Conservation (phyloP, 2,329 filamentous ascomycete genomes). For the Massarina eburnea region DNA sequence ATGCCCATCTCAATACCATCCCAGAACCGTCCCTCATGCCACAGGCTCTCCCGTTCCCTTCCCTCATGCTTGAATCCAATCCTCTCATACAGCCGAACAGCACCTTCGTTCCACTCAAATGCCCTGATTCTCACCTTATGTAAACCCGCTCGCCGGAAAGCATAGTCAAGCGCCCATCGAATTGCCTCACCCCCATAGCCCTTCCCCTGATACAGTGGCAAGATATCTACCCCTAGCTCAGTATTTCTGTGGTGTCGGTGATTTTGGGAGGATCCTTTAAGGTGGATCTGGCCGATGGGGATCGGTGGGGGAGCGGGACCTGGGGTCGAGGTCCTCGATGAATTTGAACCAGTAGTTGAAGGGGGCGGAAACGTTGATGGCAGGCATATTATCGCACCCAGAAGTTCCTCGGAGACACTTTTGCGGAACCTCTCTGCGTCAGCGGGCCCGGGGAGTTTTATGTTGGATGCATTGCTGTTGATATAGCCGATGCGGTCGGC, state of each 20-base stretch:
- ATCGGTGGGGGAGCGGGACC: not conserved
- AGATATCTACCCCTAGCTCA: slow-evolving; percentile 45
- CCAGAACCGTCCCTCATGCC: slow-evolving; percentile 47
- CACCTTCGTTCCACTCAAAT: slow-evolving; percentile 49
- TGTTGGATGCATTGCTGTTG: slow-evolving; percentile 28
- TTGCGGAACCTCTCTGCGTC: slow-evolving; percentile 21
- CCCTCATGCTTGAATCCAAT: slow-evolving; percentile 53
- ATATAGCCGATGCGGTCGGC: slow-evolving; percentile 25
- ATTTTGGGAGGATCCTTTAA: slow-evolving; percentile 1
- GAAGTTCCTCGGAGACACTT: slow-evolving; percentile 18
- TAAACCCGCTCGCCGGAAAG: slow-evolving; percentile 48
- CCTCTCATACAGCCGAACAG: slow-evolving; percentile 47
- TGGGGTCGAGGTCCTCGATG: not conserved
- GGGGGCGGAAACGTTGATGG: not conserved
- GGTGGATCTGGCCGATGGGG: slow-evolving; percentile 20
- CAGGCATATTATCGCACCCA: slow-evolving; percentile 28
- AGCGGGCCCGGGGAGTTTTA: slow-evolving; percentile 14
- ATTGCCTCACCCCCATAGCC: slow-evolving; percentile 54
- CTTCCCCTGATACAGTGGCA: slow-evolving; percentile 36
- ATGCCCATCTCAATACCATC: slow-evolving; percentile 30
- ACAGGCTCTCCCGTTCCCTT: slow-evolving; percentile 45
- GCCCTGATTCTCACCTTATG: slow-evolving; percentile 48
- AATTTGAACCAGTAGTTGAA: not conserved
- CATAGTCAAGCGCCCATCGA: slow-evolving; percentile 51
- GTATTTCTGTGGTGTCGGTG: slow-evolving; percentile 46